Base-by-base conservation (phyloP, 1,139 yeast species). In the Hansenula sp. region DNA sequence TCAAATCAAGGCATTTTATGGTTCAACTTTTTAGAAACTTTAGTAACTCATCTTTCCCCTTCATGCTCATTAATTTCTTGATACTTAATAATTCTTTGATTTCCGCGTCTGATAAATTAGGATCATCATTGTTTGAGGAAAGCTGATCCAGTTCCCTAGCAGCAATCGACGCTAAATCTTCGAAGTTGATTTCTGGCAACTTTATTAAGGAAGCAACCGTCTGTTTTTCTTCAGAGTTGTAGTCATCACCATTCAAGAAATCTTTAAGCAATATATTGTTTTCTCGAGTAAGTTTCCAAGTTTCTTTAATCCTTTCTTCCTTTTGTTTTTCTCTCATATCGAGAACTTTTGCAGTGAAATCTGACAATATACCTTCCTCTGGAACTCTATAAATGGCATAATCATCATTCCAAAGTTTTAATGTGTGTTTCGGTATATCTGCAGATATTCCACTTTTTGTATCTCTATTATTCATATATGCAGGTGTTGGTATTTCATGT, bases 351-450 rank as follows among this genome's bases (percentile, higher is more conserved):
- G 79, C 79, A 32, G 87, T 62, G 59, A 93, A 93, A 61, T 91
- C 96, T 29, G 90, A 65, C 40, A 85, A 66, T 5, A 93, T 72
- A 56, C 89, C 84, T 40, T 74, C 73, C 53, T 89, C 96, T 0
- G 90, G 87, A 2, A 90, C 57, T 46, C 85, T 68, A 60, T 81
- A 84, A 1, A 85, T 71, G 42, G 78, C 71, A 30, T 78, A 73
- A 36, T 75, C 71, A 21, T 74, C 63, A 30, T 73, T 68, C 45
- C 75, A 63, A 4, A 71, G 56, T 49, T 69, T 67, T 15, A 65
- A 58, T 41, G 72, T 59, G 21, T 63, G 56, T 31, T 64, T 62
- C 5, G 74, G 62, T 8, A 71, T 59, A 1, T 60, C 66, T 4
- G 85, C 79, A 11, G 70, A 62, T 4, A 82, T 65, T n/a, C 79